Conservation (phyloP, 805 yeast genomes). For the Yarrowia alimentaria region DNA sequence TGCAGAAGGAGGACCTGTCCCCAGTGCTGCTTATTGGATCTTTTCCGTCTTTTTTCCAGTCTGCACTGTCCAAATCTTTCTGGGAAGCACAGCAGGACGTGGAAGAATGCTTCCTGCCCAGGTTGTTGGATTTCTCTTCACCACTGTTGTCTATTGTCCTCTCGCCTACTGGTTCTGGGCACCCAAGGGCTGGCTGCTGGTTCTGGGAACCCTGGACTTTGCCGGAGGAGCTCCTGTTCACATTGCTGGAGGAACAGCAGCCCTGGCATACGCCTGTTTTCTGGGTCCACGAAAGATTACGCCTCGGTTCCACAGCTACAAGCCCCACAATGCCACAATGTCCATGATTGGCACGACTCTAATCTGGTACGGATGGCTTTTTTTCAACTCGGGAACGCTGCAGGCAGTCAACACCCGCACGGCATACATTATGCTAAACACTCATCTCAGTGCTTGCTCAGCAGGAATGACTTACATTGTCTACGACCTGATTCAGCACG, state of each 20-base stretch:
- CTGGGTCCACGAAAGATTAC: slow-evolving; percentile 58
- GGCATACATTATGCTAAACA: slow-evolving; percentile 46
- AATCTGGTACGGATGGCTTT: slow-evolving; percentile 76
- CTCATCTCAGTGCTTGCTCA: slow-evolving; percentile 51
- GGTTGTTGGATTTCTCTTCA: slow-evolving; percentile 64
- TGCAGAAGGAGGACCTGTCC: neutral
- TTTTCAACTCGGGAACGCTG: slow-evolving; percentile 74
- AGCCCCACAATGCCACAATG: slow-evolving; percentile 63
- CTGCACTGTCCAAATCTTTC: slow-evolving; percentile 11
- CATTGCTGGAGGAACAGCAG: slow-evolving; percentile 66
- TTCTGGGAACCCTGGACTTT: slow-evolving; percentile 63
- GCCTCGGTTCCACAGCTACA: slow-evolving; percentile 52
- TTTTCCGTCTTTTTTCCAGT: slow-evolving; percentile 17
- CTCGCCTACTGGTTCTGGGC: slow-evolving; percentile 77
- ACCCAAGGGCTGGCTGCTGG: slow-evolving; percentile 60
- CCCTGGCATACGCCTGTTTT: slow-evolving; percentile 62
- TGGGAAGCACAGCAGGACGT: slow-evolving; percentile 49
- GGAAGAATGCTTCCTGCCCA: slow-evolving; percentile 69
- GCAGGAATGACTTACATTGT: slow-evolving; percentile 48
- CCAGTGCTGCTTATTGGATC: slow-evolving; percentile 12
- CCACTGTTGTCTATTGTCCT: slow-evolving; percentile 71
- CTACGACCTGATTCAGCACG: slow-evolving; percentile 54
- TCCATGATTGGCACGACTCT: slow-evolving; percentile 66
- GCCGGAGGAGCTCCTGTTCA: slow-evolving; percentile 81
- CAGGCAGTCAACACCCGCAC: slow-evolving; percentile 39